Percentiles rank a stretch among this genome's conserved stretches.
These are phyloP conservation scores for Penicillium diatomitis DNA, from an alignment of 495 filamentous ascomycete species.

Conservation along the genomic window DNA sequence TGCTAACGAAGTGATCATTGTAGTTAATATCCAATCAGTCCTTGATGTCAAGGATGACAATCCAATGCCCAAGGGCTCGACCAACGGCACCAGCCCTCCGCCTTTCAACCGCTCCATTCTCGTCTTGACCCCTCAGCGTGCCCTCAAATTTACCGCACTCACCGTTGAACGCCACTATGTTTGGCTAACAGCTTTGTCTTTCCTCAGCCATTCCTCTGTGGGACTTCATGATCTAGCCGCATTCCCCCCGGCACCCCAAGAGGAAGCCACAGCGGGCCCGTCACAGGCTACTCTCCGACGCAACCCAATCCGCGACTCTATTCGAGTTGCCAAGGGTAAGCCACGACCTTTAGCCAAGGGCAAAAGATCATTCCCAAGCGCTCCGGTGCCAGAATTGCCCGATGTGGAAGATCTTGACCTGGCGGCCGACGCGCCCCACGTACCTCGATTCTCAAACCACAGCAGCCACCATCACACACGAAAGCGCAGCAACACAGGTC, in stretches of 20 bases:
- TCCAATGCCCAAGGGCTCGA: slow-evolving; percentile 61
- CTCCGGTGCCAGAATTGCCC: slow-evolving; percentile 29
- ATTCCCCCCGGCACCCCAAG: slow-evolving; percentile 45
- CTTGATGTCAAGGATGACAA: slow-evolving; percentile 95
- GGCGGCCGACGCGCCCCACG: slow-evolving; percentile 67
- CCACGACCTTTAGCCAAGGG: slow-evolving; percentile 41
- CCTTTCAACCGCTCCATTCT: slow-evolving; percentile 91
- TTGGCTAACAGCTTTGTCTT: slow-evolving; percentile 90
- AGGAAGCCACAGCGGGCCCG: slow-evolving; percentile 32
- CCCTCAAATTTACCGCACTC: slow-evolving; percentile 88
- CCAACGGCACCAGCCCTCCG: slow-evolving; percentile 27
- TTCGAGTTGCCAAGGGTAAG: slow-evolving; percentile 78
- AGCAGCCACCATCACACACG: slow-evolving; percentile 52
- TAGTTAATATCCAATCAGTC: slow-evolving; percentile 92
- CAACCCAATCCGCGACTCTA: slow-evolving; percentile 77
- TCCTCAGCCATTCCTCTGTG: slow-evolving; percentile 77
- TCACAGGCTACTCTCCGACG: slow-evolving; percentile 39
- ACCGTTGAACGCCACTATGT: slow-evolving; percentile 83
- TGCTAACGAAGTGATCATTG: slow-evolving; percentile 7
- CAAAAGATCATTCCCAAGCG: slow-evolving; percentile 30
- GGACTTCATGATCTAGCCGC: slow-evolving; percentile 58
- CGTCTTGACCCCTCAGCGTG: slow-evolving; percentile 85
- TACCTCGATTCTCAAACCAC: slow-evolving; percentile 69
- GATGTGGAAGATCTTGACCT: slow-evolving; percentile 15
- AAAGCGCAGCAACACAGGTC: slow-evolving; percentile 77